These are phyloP conservation scores for Pulveroboletus sp. DNA, from an alignment of 1,284 basidiomycete genomes.

Conservation along the genomic window DNA sequence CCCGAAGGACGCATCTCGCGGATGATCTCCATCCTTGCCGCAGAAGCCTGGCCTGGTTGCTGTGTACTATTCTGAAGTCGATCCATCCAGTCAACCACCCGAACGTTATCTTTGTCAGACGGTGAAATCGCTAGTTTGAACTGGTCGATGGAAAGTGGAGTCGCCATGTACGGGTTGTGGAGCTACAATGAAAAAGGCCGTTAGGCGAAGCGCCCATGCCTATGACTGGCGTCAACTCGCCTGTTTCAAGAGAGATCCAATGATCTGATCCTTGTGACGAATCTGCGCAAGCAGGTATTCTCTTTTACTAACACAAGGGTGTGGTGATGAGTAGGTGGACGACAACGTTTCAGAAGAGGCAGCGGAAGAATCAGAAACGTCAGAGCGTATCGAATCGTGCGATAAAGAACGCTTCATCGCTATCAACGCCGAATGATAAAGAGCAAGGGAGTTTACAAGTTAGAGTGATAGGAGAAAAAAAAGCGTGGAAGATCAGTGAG, in stretches of 20 bases:
- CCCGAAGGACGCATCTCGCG: constrained; percentile 30
- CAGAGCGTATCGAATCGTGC: constrained; percentile 22
- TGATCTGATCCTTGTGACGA: constrained; percentile 79
- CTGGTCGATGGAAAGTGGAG: constrained; percentile 72
- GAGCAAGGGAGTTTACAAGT: background rate
- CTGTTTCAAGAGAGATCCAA: constrained; percentile 79
- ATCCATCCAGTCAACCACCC: constrained; percentile 72
- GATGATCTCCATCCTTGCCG: constrained; percentile 31
- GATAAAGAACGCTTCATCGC: constrained; percentile 27
- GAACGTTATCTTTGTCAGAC: constrained; percentile 64
- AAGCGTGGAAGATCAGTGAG: constrained; percentile 14
- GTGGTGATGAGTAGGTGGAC: constrained; percentile 31
- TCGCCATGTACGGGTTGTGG: constrained; percentile 76
- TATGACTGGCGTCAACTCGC: constrained; percentile 39
- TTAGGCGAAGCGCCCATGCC: constrained; percentile 5
- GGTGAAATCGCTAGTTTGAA: constrained; percentile 74
- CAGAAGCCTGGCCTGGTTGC: constrained; percentile 23
- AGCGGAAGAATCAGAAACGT: constrained; percentile 22
- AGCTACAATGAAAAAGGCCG: constrained; percentile 44
- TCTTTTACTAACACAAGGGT: constrained; percentile 59
- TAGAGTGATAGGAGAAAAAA: background rate
- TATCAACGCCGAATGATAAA: background rate
- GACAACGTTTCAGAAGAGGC: constrained; percentile 32
- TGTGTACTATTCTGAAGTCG: constrained; percentile 44
- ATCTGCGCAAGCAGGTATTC: constrained; percentile 81